Base-by-base conservation (phyloP, 768 basidiomycete genomes). In the Cystoderma amianthinum region DNA sequence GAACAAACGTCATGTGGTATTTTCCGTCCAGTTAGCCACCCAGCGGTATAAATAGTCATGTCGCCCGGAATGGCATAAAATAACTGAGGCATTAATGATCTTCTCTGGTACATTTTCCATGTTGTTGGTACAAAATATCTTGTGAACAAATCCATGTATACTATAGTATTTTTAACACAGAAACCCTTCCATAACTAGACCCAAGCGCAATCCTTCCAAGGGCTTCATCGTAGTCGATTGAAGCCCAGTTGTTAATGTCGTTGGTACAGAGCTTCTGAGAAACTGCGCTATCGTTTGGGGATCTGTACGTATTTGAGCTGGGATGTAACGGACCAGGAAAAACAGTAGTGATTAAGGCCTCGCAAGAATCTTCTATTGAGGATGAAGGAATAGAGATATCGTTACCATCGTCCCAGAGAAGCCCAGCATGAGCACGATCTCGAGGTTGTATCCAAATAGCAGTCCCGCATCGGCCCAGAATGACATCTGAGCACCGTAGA, bases 361-460 rank as follows among this genome's bases (percentile, higher is more conserved):
- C 72, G 18, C 58, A 43, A 13, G 47, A 50, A 12, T 47, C 43
- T 13, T 44, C 38, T 16, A 55, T 41, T 24, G 24, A 20, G n/a
- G 19, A 9, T 9, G 20, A 16, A 11, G 23, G 39, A 10, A 20
- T 9, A 17, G 23, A n/a, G 32, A 18, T 16, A 52, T 38, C 19
- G n/a, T n/a, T n/a, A 18, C 36, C 32, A 28, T 47, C 39, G 25
- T 51, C 56, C 17, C 52, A 46, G 44, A 70, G 46, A 44, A 69
- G 58, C 20, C 71, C 73, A 1, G 49, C 62, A 3, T 51, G 50
- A 5, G 67, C 62, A 44, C 63, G 67, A 48, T 71, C 71, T 43
- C 58, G 68, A 18, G 82, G 82, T 42, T 73, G 71, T 17, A 82
- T 67, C 80, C 81, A 84, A 5, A 74, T 61, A 2, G 80, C 80